These are phyloP conservation scores for Cystoderma amianthinum DNA, from an alignment of 768 basidiomycete genomes.

Conservation along the genomic window DNA sequence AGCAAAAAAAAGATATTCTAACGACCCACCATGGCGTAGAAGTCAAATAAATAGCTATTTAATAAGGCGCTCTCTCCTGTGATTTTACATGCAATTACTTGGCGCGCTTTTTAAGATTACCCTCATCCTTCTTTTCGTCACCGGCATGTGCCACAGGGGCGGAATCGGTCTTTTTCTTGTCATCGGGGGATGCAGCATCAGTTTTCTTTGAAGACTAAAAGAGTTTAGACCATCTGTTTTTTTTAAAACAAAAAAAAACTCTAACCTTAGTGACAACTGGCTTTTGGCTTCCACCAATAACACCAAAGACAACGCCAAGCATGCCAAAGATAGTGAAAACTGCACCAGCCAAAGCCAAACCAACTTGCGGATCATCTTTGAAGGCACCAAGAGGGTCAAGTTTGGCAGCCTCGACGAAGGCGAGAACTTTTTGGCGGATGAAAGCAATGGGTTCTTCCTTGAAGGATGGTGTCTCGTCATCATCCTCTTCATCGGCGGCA, in stretches of 20 bases:
- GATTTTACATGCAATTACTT: too few species aligned
- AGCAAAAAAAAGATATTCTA: too few species aligned
- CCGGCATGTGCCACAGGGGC: slow-evolving; percentile 69
- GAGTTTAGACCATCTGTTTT: slow-evolving; percentile 3
- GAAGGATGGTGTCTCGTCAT: slow-evolving; percentile 41
- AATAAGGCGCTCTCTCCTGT: too few species aligned
- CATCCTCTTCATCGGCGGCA: slow-evolving; percentile 40
- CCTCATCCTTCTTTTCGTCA: slow-evolving; percentile 65
- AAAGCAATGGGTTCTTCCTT: slow-evolving; percentile 72
- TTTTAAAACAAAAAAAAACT: slow-evolving; percentile 5
- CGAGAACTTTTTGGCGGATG: slow-evolving; percentile 69
- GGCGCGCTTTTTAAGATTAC: slow-evolving; percentile 66
- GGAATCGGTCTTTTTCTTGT: slow-evolving; percentile 57
- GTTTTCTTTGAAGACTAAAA: slow-evolving; percentile 70
- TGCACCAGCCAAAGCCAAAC: slow-evolving; percentile 65
- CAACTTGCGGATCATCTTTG: slow-evolving; percentile 86
- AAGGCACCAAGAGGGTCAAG: slow-evolving; percentile 75
- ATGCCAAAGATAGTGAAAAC: slow-evolving; percentile 80
- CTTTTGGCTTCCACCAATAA: slow-evolving; percentile 69
- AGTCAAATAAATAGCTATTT: too few species aligned
- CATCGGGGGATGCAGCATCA: slow-evolving; percentile 55
- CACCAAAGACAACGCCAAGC: slow-evolving; percentile 72
- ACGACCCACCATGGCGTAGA: too few species aligned
- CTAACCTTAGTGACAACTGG: slow-evolving; percentile 66
- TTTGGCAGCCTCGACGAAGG: slow-evolving; percentile 75